Percentiles rank a stretch among this genome's conserved stretches.
Evolutionary conservation across 106 monocot species (phyloP).

Genomic region (Dendrobium chrysotoxum): DNA sequence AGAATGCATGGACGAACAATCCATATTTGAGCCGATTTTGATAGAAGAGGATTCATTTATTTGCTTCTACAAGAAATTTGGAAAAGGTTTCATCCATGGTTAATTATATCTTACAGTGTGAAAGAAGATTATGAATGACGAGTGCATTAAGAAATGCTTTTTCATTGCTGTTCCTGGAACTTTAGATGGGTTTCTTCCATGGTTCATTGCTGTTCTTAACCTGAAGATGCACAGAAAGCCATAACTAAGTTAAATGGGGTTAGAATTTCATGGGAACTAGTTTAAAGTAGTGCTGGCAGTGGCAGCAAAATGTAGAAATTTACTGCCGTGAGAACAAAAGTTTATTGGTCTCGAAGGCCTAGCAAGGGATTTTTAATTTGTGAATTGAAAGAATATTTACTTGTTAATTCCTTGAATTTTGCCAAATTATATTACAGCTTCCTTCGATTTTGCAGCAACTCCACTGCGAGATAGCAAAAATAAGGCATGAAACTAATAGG

Average conservation of each 20-base stretch:
- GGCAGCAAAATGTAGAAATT: slow-evolving; percentile 14
- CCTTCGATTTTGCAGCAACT: too few species aligned
- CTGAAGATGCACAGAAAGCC: slow-evolving; percentile 64
- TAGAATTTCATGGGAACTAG: slow-evolving; percentile 46
- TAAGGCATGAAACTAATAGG: too few species aligned
- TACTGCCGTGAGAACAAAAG: slow-evolving; percentile 58
- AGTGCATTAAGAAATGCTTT: slow-evolving; percentile 64
- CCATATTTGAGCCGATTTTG: slow-evolving; percentile 56
- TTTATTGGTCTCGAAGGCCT: slow-evolving; percentile 72
- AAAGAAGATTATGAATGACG: slow-evolving; percentile 53
- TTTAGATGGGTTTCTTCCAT: slow-evolving; percentile 15
- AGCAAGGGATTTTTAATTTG: slow-evolving; percentile 73
- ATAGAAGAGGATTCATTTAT: slow-evolving; percentile 43
- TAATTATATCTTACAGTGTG: slow-evolving; percentile 37
- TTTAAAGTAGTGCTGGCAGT: slow-evolving; percentile 41
- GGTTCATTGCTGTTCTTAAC: slow-evolving; percentile 67
- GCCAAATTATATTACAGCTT: too few species aligned
- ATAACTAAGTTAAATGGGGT: slow-evolving; percentile 38
- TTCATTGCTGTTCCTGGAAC: slow-evolving; percentile 33
- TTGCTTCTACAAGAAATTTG: slow-evolving; percentile 48
- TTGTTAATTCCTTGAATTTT: too few species aligned
- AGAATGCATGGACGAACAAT: slow-evolving; percentile 37
- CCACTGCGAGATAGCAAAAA: too few species aligned
- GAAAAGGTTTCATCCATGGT: slow-evolving; percentile 32
- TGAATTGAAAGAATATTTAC: slow-evolving; percentile 4